Conservation (phyloP, 2,329 filamentous ascomycete genomes). For the Xylaria sp. region DNA sequence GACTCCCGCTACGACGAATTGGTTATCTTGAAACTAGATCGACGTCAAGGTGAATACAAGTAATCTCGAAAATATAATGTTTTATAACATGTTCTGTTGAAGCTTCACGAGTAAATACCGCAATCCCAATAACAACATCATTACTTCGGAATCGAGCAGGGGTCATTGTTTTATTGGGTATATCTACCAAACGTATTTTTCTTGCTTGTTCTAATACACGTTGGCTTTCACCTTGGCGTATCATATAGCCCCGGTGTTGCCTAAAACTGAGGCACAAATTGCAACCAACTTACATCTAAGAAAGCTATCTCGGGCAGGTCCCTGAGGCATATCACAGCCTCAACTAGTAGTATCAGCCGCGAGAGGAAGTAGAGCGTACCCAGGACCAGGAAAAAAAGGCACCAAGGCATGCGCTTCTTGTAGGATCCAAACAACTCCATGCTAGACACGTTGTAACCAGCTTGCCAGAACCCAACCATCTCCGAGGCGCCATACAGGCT, state of each 20-base stretch:
- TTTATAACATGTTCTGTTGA: neutral
- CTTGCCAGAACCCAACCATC: conserved; percentile 19
- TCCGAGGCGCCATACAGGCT: conserved; percentile 15
- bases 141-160: too few species aligned
- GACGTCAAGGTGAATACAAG: neutral
- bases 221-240: too few species aligned
- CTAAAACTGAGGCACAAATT: too few species aligned
- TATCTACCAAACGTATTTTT: too few species aligned
- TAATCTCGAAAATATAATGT: neutral
- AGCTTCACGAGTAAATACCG: neutral
- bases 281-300: conserved; percentile 5
- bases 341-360: conserved; percentile 11
- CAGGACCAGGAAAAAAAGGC: conserved; percentile 18
- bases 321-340: conserved; percentile 22
- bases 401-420: conserved; percentile 22
- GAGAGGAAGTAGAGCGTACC: conserved; percentile 10
- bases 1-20: neutral
- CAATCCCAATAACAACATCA: too few species aligned
- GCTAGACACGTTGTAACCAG: conserved; percentile 19
- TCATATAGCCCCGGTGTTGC: too few species aligned
- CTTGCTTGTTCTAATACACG: too few species aligned
- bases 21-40: neutral
- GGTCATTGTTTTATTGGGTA: too few species aligned
- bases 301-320: conserved; percentile 17
- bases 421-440: conserved; percentile 21